A percentile compares a stretch with the other conserved stretches of the same genome.
Evolutionary conservation across 768 basidiomycete species (phyloP).

Genomic region (Trametes villosa): DNA sequence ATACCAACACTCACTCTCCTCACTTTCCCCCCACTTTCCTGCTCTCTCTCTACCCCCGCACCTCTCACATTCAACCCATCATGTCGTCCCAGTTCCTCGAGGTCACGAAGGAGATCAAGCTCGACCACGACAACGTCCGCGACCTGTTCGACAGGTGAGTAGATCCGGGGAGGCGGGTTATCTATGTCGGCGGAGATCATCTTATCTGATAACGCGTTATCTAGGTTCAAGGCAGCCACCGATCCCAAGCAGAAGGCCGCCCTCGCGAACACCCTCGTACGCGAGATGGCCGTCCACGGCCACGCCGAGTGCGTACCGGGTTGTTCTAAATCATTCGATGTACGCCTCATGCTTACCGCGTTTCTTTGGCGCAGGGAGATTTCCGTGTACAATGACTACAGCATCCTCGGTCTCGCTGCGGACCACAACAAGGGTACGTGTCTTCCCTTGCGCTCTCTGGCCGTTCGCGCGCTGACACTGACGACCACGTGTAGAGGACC

Average conservation of each 20-base stretch:
- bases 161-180: too few species aligned
- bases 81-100: slow-evolving; percentile 17
- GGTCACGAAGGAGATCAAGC: slow-evolving; percentile 27
- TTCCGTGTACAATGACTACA: slow-evolving; percentile 29
- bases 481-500: slow-evolving; percentile 1
- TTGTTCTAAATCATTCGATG: too few species aligned
- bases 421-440: slow-evolving; percentile 24
- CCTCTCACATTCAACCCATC: neutral
- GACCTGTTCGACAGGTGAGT: slow-evolving; percentile 25
- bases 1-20: neutral
- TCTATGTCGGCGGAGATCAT: neutral
- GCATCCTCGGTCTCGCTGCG: slow-evolving; percentile 21
- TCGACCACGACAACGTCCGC: slow-evolving; percentile 33
- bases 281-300: slow-evolving; percentile 27
- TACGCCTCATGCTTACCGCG: neutral
- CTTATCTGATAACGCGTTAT: slow-evolving; percentile 9
- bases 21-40: neutral
- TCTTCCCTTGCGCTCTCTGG: neutral
- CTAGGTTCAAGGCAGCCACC: slow-evolving; percentile 12
- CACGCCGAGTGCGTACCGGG: slow-evolving; percentile 17
- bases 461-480: neutral
- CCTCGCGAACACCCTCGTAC: slow-evolving; percentile 26
- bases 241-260: slow-evolving; percentile 15
- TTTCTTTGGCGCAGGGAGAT: slow-evolving; percentile 6
- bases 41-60: neutral